Base-by-base conservation (phyloP, 164 flowering plant genomes). In the Tetracentron sinense region DNA sequence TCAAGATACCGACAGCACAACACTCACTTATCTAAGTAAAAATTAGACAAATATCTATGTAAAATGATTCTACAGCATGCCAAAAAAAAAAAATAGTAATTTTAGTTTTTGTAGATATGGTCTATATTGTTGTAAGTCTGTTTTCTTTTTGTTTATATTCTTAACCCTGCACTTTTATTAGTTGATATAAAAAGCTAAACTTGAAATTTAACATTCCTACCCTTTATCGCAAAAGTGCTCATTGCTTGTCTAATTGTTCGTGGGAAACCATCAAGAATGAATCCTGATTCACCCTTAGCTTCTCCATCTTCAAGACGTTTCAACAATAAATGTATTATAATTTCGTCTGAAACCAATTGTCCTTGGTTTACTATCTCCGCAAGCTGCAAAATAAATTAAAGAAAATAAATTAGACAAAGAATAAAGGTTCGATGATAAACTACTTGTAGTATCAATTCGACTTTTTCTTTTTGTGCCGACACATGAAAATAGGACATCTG, bases 261-360 rank as follows among this genome's bases (percentile, higher is more conserved):
- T 61, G 99, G 97, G 63, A 91, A 89, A 48, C 99, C 98, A 79
- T 94, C 98, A 61, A 91, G 95, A 72, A 94, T 89, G 60, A 91
- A 94, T 16, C 98, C 98, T 7, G 82, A 64, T 77, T 94, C 96
- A 31, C 95, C 93, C 73, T 83, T 85, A 23, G 83, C 78, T 69
- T 78, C 87, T 58, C 90, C 90, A 51, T 72, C 83, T 75, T 84
- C 88, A 62, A 94, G 97, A 25, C 91, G 81, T 70, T 88, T 91
- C 8, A 93, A 88, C 72, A 94, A 77, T 28, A 94, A 72, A 57
- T 71, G 68, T 28, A 94, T 80, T 31, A 94, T 86, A 54, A 86
- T 78, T 70, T 91, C 97, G 81, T 94, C 98, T 20, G 98, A 84
- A 33, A 94, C 91, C 74, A 94, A 78, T 67, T 85, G 76, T 31